A percentile compares a stretch with the other conserved stretches of the same genome.
phyloP scores from a whole-genome alignment of 768 basidiomycete genomes.

The Cyathus striatus region DNA sequence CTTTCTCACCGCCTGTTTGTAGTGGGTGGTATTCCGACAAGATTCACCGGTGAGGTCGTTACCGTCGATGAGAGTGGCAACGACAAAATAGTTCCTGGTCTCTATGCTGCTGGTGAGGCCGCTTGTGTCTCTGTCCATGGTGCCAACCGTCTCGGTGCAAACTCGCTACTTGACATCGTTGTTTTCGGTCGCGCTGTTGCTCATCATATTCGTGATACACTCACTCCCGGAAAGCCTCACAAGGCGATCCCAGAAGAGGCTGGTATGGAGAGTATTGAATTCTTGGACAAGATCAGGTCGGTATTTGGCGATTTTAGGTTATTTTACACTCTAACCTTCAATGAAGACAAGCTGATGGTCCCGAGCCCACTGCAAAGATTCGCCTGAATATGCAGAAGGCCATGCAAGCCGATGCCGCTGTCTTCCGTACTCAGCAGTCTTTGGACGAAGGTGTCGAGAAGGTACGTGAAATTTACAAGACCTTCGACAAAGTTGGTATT shows the following conservation, averaged over 20 bases:
- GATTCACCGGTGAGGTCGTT: constrained; percentile 95
- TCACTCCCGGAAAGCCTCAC: constrained; percentile 88
- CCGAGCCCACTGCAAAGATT: constrained; percentile 84
- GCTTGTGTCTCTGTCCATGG: constrained; percentile 99
- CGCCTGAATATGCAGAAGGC: constrained; percentile 97
- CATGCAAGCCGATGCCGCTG: constrained; percentile 97
- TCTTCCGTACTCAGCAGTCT: constrained; percentile 88
- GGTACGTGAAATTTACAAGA: constrained; percentile 81
- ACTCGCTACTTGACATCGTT: constrained; percentile 97
- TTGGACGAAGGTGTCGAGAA: constrained; percentile 92
- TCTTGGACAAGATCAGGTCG: constrained; percentile 81
- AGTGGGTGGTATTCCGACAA: constrained; percentile 99
- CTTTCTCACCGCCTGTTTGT: constrained; percentile 9
- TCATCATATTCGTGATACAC: constrained; percentile 91
- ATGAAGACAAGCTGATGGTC: constrained; percentile 67
- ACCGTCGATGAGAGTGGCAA: constrained; percentile 86
- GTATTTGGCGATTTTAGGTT: not conserved
- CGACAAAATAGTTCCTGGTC: constrained; percentile 90
- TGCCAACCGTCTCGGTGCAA: constrained; percentile 98
- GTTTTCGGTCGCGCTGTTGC: constrained; percentile 99
- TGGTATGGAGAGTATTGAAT: constrained; percentile 78
- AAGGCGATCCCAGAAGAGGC: constrained; percentile 83
- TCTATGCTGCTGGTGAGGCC: constrained; percentile 98
- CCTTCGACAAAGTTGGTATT: constrained; percentile 87
- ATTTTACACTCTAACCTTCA: constrained; percentile 2